Evolutionary conservation across 2,329 filamentous ascomycete genomes (phyloP), one percentile per base, ranked within the genome.

Genomic region (Clarireedia monteithiana): DNA sequence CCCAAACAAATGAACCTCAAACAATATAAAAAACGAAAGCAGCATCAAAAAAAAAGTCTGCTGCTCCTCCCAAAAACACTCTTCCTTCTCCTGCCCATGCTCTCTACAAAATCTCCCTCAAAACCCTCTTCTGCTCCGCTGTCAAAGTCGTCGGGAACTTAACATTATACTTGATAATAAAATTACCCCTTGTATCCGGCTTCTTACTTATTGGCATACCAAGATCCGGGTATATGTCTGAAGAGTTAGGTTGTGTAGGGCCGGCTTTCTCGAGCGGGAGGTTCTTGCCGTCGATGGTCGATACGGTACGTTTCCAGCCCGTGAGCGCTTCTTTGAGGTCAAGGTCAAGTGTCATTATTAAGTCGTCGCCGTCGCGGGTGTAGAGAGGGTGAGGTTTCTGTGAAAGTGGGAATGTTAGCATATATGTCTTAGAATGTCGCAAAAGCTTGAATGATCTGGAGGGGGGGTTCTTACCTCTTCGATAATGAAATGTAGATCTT

Each of bases 141-240:
- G 89, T 92, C 72, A 99, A 73, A 42, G 73, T 85, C 3, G 84
- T 85, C 0, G 94, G 94, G 75, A 96, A 97, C 69, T 89, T 91
- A 71, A 99, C 91, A 68, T 94, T 94, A 67, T 96, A 91, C 58
- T 85, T 88, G 58, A 99, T 80, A 57, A 97, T 75, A 63, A 99
- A 89, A 68, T 96, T 90, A 24, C 94, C 94, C 56, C 92, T 82
- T 65, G 91, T 81, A 58, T 76, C 83, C 0, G 89, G 89, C 69
- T 91, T 92, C 80, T 96, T 97, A 59, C 89, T 89, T 67, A 94
- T 84, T 39, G 91, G 91, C 94, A 99, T 97, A 58, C 94, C 94
- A n/a, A 89, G 78, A 5, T 82, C 81, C 0, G 94, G 94, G 69
- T 88, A 99, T 34, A 78, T 77, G 63, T 96, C 91, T 64, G 84